These are phyloP conservation scores for Hypoxylon lienhwacheense DNA, from an alignment of 495 filamentous ascomycete species.

Conservation along the genomic window DNA sequence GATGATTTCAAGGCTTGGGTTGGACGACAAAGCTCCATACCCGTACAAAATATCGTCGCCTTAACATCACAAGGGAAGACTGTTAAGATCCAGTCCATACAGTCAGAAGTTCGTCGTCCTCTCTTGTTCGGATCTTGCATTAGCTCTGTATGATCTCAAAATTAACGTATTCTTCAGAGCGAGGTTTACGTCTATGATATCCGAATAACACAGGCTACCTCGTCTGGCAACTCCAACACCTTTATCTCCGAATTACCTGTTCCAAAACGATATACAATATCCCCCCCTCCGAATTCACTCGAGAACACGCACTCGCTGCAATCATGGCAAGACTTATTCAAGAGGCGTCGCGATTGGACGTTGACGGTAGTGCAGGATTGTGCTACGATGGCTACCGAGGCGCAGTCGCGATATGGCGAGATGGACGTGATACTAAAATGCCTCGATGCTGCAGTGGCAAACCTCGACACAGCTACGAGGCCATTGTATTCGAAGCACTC, in stretches of 20 bases:
- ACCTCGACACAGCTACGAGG: constrained; percentile 76
- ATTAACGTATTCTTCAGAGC: constrained; percentile 51
- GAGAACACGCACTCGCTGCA: constrained; percentile 70
- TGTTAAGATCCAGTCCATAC: constrained; percentile 71
- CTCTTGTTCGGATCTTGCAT: background rate
- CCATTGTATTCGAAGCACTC: constrained; percentile 71
- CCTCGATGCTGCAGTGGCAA: constrained; percentile 75
- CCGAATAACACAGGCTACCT: constrained; percentile 58
- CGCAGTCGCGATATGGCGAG: constrained; percentile 58
- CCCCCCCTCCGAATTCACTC: constrained; percentile 71
- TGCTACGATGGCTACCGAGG: constrained; percentile 55
- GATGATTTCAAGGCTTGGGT: constrained; percentile 75
- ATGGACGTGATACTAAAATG: constrained; percentile 72
- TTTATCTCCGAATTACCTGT: constrained; percentile 55
- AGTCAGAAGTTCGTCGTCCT: constrained; percentile 65
- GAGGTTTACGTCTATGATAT: constrained; percentile 89
- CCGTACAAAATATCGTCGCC: constrained; percentile 71
- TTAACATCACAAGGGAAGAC: constrained; percentile 82
- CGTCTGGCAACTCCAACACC: constrained; percentile 41
- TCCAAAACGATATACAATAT: constrained; percentile 60
- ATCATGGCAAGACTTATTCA: constrained; percentile 82
- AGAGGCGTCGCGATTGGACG: constrained; percentile 74
- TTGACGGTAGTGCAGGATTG: constrained; percentile 65
- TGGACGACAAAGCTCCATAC: constrained; percentile 64
- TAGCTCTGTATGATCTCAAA: background rate